phyloP scores from a whole-genome alignment of 1,284 basidiomycete species.

The Cutaneotrichosporon curvatum region DNA sequence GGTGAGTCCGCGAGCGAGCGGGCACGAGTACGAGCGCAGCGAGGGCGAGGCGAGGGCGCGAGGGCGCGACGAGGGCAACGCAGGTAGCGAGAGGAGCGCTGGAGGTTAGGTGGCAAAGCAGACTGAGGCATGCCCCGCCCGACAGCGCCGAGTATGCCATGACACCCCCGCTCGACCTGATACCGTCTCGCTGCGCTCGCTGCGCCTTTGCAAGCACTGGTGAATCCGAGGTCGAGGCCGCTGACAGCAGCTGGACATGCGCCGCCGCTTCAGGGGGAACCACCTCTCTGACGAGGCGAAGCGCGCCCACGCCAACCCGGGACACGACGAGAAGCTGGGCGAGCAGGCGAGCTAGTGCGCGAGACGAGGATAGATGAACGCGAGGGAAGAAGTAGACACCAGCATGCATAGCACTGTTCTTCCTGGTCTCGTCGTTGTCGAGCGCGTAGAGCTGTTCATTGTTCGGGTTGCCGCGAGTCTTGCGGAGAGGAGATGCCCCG shows the following conservation, averaged over 20 bases:
- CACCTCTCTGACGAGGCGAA: slow-evolving; percentile 29
- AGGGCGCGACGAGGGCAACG: neutral
- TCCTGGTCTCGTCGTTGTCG: too few relatives aligned
- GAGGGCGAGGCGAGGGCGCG: neutral
- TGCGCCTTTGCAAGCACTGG: too few relatives aligned
- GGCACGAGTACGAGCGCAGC: neutral
- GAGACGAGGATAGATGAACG: neutral
- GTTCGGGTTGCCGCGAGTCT: too few relatives aligned
- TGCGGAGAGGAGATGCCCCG: too few relatives aligned
- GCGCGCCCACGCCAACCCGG: slow-evolving; percentile 2
- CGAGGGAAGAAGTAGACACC: neutral
- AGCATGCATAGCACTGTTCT: slow-evolving; percentile 7
- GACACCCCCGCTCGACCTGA: too few relatives aligned
- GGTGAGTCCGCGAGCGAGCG: slow-evolving; percentile 26
- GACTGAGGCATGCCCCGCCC: too few relatives aligned
- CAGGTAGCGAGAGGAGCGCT: neutral
- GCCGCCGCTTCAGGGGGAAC: slow-evolving; percentile 44
- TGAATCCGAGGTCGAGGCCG: too few relatives aligned
- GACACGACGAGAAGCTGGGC: too few relatives aligned
- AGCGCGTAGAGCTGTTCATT: too few relatives aligned
- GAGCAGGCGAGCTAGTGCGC: neutral
- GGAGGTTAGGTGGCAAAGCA: too few relatives aligned
- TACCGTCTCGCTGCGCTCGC: too few relatives aligned
- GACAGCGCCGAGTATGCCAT: too few relatives aligned
- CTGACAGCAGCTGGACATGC: slow-evolving; percentile 42